A percentile compares a stretch with the other conserved stretches of the same genome.
Evolutionary conservation across 331 rosid genomes (phyloP).

Genomic region (Phaseolus coccineus): DNA sequence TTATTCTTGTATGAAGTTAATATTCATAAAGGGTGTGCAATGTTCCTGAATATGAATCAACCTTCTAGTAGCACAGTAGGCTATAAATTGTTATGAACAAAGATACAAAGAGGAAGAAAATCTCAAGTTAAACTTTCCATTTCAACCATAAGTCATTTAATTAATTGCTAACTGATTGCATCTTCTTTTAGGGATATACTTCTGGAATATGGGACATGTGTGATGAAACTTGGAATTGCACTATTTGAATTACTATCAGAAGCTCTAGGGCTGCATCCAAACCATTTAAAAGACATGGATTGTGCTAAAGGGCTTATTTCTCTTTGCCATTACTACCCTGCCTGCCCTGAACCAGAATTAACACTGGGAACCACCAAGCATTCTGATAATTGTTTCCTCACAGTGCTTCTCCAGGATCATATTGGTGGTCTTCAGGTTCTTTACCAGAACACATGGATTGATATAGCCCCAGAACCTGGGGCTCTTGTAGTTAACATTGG

Average conservation of each 20-base stretch:
- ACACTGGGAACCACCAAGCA: constrained; percentile 41
- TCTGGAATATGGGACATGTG: constrained; percentile 4
- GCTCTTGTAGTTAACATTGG: constrained; percentile 40
- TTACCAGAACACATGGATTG: constrained; percentile 11
- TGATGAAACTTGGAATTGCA: constrained; percentile 33
- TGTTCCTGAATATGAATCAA: too few relatives aligned
- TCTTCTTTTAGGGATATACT: constrained; percentile 37
- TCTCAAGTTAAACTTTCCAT: too few relatives aligned
- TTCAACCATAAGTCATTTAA: too few relatives aligned
- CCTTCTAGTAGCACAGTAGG: too few relatives aligned
- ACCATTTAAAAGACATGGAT: constrained; percentile 18
- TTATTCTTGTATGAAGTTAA: too few relatives aligned
- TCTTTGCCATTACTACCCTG: constrained; percentile 36
- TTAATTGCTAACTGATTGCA: neutral
- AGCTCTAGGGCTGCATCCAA: constrained; percentile 27
- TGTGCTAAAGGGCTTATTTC: constrained; percentile 7
- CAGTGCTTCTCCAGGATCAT: constrained; percentile 45
- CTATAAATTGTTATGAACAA: too few relatives aligned
- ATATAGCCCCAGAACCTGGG: constrained; percentile 25
- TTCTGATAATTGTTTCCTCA: constrained; percentile 35
- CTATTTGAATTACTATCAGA: constrained; percentile 36
- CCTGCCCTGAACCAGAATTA: constrained; percentile 42
- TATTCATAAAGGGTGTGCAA: too few relatives aligned
- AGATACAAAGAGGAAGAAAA: too few relatives aligned
- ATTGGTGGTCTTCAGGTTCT: constrained; percentile 40